Base-by-base conservation (phyloP, 2,329 filamentous ascomycete genomes). In the Gaeumannomyces tritici region DNA sequence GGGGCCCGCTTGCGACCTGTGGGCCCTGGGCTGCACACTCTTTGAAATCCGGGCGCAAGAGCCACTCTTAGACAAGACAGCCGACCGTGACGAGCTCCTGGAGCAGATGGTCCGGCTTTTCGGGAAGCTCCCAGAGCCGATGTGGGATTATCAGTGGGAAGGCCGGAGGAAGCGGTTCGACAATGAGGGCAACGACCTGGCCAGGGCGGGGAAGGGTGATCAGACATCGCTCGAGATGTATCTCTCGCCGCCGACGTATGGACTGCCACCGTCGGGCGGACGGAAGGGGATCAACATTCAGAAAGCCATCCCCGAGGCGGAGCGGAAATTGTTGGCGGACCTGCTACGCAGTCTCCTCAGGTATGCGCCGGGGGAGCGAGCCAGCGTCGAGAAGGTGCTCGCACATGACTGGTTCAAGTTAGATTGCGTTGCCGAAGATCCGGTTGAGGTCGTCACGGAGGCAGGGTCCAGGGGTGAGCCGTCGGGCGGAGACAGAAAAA, bases 11-110 rank as follows among this genome's bases (percentile, higher is more conserved):
- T 62, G 42, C 57, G 63, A 64, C 51, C 28, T 64, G 8, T 64
- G 63, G 63, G 63, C 63, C 13, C 63, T 64, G 15, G 63, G 62
- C 21, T 64, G 63, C 57, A 63, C 63, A 21, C 61, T 64, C 4
- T 64, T 64, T 31, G 63, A 64, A 62, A 64, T 63, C 62, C 31
- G 59, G 18, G 26, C 54, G 28, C 61, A 62, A 57, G 42, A 59
- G 18, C 60, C 57, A 18, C 63, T 64, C 56, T 64, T 64, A 31
- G 59, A 64, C 51, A 60, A 62, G 59, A 68, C 7, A 15, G 4
- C 7, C 5, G 42, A 47, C 42, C 42, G 42, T 8, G 21, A 47
- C 42, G 42, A 47, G 42, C 42, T 47, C 5, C 42, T 47, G 5
- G 42, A 15, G 5, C 18, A 47, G 5, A 18, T 47, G 42, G 42